phyloP scores from a whole-genome alignment of 1,284 basidiomycete genomes.

The Pterulicium gracile region DNA sequence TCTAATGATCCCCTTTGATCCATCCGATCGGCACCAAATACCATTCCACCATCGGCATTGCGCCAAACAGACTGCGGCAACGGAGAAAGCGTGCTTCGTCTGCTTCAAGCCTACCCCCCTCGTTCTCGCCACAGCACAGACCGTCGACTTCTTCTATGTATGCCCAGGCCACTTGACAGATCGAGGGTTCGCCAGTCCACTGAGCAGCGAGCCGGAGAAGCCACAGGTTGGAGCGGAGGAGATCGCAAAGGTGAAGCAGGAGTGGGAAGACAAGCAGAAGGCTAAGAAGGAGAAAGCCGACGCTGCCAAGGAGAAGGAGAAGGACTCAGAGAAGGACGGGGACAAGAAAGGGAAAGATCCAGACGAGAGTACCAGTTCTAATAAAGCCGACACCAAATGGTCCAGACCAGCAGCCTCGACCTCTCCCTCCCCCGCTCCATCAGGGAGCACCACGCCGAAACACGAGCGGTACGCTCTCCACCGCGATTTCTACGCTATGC shows the following conservation, averaged over 20 bases:
- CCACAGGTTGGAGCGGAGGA: constrained; percentile 40
- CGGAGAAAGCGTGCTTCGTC: constrained; percentile 58
- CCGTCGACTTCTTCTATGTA: constrained; percentile 66
- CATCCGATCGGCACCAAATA: too few species aligned
- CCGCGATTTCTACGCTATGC: constrained; percentile 52
- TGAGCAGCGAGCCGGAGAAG: constrained; percentile 32
- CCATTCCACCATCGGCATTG: too few species aligned
- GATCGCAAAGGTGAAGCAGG: constrained; percentile 61
- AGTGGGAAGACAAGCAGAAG: constrained; percentile 68
- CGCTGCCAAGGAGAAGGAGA: constrained; percentile 38
- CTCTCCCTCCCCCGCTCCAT: constrained; percentile 17
- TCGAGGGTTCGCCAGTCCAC: constrained; percentile 52
- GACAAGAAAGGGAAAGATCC: constrained; percentile 24
- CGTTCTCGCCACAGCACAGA: constrained; percentile 64
- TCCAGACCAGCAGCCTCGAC: constrained; percentile 14
- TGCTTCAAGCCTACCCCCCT: constrained; percentile 66
- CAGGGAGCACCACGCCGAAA: constrained; percentile 20
- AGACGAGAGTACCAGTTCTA: constrained; percentile 18
- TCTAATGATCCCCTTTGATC: too few species aligned
- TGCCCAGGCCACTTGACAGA: constrained; percentile 63
- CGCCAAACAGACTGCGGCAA: constrained; percentile 45
- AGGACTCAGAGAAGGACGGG: constrained; percentile 32
- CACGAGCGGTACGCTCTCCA: constrained; percentile 51
- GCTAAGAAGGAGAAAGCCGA: constrained; percentile 33
- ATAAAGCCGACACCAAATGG: constrained; percentile 16